A percentile compares a stretch with the other conserved stretches of the same genome.
Evolutionary conservation across 2,329 filamentous ascomycete genomes (phyloP).

Genomic region (Arachnomyces sp.): DNA sequence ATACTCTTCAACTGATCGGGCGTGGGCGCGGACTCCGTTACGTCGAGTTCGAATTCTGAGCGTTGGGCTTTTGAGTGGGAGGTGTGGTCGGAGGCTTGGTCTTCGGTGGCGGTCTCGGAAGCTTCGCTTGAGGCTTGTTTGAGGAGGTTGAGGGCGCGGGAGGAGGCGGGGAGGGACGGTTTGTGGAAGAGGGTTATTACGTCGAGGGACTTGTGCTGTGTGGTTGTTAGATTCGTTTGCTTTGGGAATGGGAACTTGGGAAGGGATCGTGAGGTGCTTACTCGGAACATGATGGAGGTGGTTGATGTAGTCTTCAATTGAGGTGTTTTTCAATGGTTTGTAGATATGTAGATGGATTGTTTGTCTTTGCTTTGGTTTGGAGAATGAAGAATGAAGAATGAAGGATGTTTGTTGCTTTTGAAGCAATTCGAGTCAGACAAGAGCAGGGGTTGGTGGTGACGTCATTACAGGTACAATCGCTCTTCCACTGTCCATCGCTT

Average conservation of each 20-base stretch:
- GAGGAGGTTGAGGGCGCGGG: constrained; percentile 64
- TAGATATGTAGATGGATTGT: no score
- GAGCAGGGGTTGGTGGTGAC: no score
- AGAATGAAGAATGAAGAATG: no score
- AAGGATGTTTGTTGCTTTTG: no score
- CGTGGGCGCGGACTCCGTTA: constrained; percentile 74
- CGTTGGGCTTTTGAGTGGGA: constrained; percentile 51
- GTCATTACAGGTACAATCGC: no score
- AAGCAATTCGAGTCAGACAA: no score
- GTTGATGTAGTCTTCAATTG: no score
- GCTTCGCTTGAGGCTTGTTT: constrained; percentile 71
- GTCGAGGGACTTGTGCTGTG: constrained; percentile 70
- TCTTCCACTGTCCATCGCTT: no score
- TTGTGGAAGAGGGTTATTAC: constrained; percentile 96
- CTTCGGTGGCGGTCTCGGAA: constrained; percentile 58
- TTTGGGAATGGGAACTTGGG: background rate
- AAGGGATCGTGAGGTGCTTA: constrained; percentile 2
- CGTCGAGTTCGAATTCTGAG: constrained; percentile 74
- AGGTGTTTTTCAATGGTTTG: no score
- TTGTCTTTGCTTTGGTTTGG: no score
- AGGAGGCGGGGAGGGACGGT: constrained; percentile 62
- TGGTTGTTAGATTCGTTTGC: background rate
- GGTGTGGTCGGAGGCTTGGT: constrained; percentile 62
- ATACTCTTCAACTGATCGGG: constrained; percentile 74
- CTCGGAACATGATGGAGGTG: constrained; percentile 9